phyloP scores from a whole-genome alignment of 2,329 filamentous ascomycete genomes.

The Raffaelea albimanens region DNA sequence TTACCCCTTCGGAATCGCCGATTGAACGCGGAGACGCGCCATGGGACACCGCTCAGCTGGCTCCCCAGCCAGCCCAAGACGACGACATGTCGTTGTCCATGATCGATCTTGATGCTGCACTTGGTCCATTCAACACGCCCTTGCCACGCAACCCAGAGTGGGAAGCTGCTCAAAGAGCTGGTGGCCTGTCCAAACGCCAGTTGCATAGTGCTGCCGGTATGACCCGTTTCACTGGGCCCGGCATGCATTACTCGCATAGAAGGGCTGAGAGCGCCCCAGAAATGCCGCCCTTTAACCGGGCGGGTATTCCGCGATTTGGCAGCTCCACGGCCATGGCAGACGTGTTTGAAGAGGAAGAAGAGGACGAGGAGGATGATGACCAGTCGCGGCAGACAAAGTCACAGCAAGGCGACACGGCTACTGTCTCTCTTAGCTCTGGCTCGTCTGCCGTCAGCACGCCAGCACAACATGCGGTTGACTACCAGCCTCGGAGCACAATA shows the following conservation, averaged over 20 bases:
- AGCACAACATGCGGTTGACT: background rate
- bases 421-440: constrained; percentile 2
- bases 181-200: constrained; percentile 50
- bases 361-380: constrained; percentile 34
- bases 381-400: background rate
- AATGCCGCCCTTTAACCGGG: constrained; percentile 62
- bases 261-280: constrained; percentile 74
- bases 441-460: constrained; percentile 5
- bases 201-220: constrained; percentile 70
- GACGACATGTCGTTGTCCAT: constrained; percentile 67
- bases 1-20: constrained; percentile 29
- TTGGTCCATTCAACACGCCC: constrained; percentile 86
- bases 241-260: constrained; percentile 65
- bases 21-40: constrained; percentile 15
- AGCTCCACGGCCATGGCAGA: constrained; percentile 72
- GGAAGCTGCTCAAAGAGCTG: constrained; percentile 54
- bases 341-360: constrained; percentile 79
- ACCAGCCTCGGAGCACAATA: constrained; percentile 10
- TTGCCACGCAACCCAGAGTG: constrained; percentile 53
- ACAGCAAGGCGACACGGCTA: background rate
- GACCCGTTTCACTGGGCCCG: constrained; percentile 57
- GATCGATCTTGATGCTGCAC: constrained; percentile 87
- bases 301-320: constrained; percentile 51
- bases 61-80: constrained; percentile 25
- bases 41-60: constrained; percentile 27